Base-by-base conservation (phyloP, 1,284 basidiomycete species). In the Meripilus lineatus region DNA sequence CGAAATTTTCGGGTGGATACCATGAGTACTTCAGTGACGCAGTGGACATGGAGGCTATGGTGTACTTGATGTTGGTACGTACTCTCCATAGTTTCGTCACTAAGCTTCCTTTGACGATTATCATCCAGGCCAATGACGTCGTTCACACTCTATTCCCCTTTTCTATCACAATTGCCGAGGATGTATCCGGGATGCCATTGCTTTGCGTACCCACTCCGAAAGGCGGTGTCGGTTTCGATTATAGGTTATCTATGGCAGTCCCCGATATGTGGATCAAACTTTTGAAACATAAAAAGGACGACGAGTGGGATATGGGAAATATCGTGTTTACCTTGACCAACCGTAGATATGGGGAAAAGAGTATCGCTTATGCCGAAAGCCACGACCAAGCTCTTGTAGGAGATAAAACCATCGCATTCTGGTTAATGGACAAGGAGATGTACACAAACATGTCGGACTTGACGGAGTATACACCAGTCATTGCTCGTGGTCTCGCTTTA, bases 181-280 rank as follows among this genome's bases (percentile, higher is more conserved):
- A 99, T 58, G 95, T 95, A 17, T 96, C 93, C 10, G 95, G 95
- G 18, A 99, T 99, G 95, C 95, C 95, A 1, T 83, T 96, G 1
- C 81, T 99, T 17, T 89, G 95, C 57, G 72, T 82, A 14, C 83
- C 93, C 0, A 83, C 88, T 21, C 58, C 69, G 17, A 78, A 87
- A 52, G 95, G 95, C 36, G 95, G 95, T 20, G 73, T 99, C 40
- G 95, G 95, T 1, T 99, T 99, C 65, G 95, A 99, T 68, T 99
- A 98, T 66, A 85, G 95, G 17, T 71, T 99, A 37, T 92, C 92
- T 20, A 99, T 99, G 95, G 95, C 95, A 7, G 80, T 99, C 40
- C 95, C 95, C 4, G 95, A 99, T 65, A 98, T 97, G 93, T 99
- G 93, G 93, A 99, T 99, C 75, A 98, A 99, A 68, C 74, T 98